A percentile compares a stretch with the other conserved stretches of the same genome.
phyloP scores from a whole-genome alignment of 257 asterid species.

The Gynochthodes officinalis region DNA sequence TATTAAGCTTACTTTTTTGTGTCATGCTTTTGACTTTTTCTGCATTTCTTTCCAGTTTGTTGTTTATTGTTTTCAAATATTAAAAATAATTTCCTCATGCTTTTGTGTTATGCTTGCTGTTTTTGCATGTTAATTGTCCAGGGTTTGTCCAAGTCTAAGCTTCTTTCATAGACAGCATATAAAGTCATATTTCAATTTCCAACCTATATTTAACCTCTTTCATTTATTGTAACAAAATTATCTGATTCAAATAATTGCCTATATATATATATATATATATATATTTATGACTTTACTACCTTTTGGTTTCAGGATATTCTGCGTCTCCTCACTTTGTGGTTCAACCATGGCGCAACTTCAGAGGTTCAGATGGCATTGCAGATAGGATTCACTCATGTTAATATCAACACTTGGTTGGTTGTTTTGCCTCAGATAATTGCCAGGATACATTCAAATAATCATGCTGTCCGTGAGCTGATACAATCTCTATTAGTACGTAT shows the following conservation, averaged over 20 bases:
- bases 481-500: conserved; percentile 90
- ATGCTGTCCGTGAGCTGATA: conserved; percentile 91
- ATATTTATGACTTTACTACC: no score
- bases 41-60: background rate
- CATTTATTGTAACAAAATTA: background rate
- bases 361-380: conserved; percentile 96
- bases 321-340: conserved; percentile 98
- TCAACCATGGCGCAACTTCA: conserved; percentile 97
- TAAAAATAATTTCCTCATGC: background rate
- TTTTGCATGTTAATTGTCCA: background rate
- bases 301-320: conserved; percentile 77
- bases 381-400: conserved; percentile 90
- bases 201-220: background rate
- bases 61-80: background rate
- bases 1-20: background rate
- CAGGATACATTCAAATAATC: conserved; percentile 95
- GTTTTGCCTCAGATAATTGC: conserved; percentile 99
- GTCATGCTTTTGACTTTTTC: background rate
- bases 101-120: background rate
- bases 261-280: no score
- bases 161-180: background rate
- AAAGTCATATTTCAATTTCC: background rate
- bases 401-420: conserved; percentile 98
- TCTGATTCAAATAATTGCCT: background rate
- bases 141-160: background rate